Percentiles rank a stretch among this genome's conserved stretches.
phyloP scores from a whole-genome alignment of 305 asterid species.

The Salvia sclarea region DNA sequence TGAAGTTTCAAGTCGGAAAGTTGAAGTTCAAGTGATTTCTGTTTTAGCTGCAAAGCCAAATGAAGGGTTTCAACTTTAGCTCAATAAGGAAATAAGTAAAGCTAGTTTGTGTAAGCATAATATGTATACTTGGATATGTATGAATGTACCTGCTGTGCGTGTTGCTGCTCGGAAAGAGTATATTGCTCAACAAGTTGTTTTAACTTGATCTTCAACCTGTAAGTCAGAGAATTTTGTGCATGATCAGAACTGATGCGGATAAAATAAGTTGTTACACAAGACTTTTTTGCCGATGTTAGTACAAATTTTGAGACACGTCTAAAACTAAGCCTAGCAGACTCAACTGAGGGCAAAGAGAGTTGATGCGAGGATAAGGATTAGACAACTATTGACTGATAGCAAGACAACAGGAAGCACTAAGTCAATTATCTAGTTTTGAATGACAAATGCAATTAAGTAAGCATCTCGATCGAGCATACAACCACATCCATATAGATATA shows the following conservation, averaged over 20 bases:
- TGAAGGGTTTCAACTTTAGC: slow-evolving; percentile 7
- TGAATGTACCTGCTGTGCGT: slow-evolving; percentile 70
- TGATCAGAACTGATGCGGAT: slow-evolving; percentile 11
- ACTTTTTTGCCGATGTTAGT: not conserved
- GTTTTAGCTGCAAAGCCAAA: slow-evolving; percentile 71
- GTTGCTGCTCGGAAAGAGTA: slow-evolving; percentile 81
- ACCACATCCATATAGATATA: not conserved
- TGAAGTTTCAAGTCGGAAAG: slow-evolving; percentile 83
- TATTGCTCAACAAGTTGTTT: slow-evolving; percentile 83
- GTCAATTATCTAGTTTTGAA: not conserved
- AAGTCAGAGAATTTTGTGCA: slow-evolving; percentile 27
- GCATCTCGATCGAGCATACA: not conserved
- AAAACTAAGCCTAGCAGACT: not conserved
- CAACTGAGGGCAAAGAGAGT: not conserved
- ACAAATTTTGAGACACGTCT: not conserved
- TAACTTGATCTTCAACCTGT: slow-evolving; percentile 87
- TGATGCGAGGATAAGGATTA: not conserved
- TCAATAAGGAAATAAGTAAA: slow-evolving; percentile 16
- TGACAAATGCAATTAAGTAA: not conserved
- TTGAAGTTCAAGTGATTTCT: slow-evolving; percentile 88
- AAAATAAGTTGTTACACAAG: not conserved
- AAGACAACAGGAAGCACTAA: not conserved
- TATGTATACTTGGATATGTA: slow-evolving; percentile 17
- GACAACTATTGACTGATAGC: not conserved
- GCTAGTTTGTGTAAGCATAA: slow-evolving; percentile 15